Evolutionary conservation across 176 grass and related monocot species (phyloP), one percentile per base, ranked within the genome.

Genomic region (Juncus effusus): DNA sequence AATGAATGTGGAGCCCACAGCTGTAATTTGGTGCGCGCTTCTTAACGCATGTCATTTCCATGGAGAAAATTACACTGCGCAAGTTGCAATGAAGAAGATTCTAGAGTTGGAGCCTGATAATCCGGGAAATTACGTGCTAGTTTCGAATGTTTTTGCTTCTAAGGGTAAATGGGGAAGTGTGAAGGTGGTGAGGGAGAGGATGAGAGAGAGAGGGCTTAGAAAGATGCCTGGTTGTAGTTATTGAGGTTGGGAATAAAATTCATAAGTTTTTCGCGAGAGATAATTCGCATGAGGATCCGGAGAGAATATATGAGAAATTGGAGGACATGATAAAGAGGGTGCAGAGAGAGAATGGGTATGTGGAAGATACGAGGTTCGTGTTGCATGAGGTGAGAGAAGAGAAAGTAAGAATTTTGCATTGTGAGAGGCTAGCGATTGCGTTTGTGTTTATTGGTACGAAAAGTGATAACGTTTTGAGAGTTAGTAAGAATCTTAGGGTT

Each of bases 401-500:
- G 39, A 91, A 96, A n/a, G 82, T 91, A 72, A 84, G 71, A 75
- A 88, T 97, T 74, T 76, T 97, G 61, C 74, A 91, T 74, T 92
- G 88, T 67, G 93, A 97, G 77, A 97, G 91, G 68, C 68, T 84
- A 36, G 93, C 93, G 13, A 78, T 97, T 68, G 88, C 88, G 40
- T 97, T 92, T 78, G 93, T 87, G 63, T 82, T 97, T 56, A 82
- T 97, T 68, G 83, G 91, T 59, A 81, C 70, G 13, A 61, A 74
- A 12, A 75, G 51, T 2, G 80, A 85, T 37, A 85, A 91, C 50
- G 80, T 86, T 10, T 77, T 97, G 62, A 97, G 88, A 72, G 86
- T 97, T 80, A 82, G 85, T 28, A 97, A 92, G 75, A 89, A 92
- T 51, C 82, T 92, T 61, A 91, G 93, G 80, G 74, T 97, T 14